A percentile compares a stretch with the other conserved stretches of the same genome.
Conservation (phyloP, 805 yeast genomes). For the Starmerella roubikii region DNA sequence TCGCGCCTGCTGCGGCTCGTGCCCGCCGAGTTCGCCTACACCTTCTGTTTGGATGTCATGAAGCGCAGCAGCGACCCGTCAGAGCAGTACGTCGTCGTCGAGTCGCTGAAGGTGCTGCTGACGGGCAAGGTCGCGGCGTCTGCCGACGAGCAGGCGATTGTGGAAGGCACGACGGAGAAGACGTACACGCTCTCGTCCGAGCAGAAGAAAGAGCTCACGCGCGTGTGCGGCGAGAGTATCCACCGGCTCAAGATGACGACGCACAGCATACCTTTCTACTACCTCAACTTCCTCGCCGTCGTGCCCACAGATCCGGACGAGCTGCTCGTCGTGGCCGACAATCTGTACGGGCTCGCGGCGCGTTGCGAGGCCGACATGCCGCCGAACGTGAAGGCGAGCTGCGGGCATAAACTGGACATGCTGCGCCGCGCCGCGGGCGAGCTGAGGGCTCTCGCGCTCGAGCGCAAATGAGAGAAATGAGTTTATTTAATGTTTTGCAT, state of each 20-base stretch:
- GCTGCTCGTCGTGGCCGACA: conserved; percentile 25
- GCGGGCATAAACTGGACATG: conserved; percentile 7
- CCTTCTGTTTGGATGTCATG: conserved; percentile 51
- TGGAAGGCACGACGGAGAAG: conserved; percentile 1
- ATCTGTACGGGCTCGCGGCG: conserved; percentile 18
- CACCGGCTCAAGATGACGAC: conserved; percentile 1
- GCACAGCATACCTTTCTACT: conserved; percentile 11
- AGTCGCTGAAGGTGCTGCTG: conserved; percentile 52
- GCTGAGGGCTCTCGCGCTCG: conserved; percentile 2
- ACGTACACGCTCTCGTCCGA: conserved; percentile 6
- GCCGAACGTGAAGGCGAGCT: background rate
- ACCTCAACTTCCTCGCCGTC: conserved; percentile 17
- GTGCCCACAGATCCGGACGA: conserved; percentile 26
- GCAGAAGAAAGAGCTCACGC: conserved; percentile 12
- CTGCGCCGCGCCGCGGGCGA: conserved; percentile 9
- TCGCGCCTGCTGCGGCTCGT: conserved; percentile 48
- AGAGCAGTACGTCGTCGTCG: conserved; percentile 44
- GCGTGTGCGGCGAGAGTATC: conserved; percentile 12
- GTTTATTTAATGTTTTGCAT: no score
- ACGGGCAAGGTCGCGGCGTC: conserved; percentile 14
- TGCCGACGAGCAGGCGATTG: background rate
- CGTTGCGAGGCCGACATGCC: background rate
- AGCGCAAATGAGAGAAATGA: background rate
- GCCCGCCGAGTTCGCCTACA: conserved; percentile 43
- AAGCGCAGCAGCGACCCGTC: conserved; percentile 43